These are phyloP conservation scores for Cyclostephanos invisitatus DNA, from an alignment of 108 stramenopile species.

Conservation along the genomic window DNA sequence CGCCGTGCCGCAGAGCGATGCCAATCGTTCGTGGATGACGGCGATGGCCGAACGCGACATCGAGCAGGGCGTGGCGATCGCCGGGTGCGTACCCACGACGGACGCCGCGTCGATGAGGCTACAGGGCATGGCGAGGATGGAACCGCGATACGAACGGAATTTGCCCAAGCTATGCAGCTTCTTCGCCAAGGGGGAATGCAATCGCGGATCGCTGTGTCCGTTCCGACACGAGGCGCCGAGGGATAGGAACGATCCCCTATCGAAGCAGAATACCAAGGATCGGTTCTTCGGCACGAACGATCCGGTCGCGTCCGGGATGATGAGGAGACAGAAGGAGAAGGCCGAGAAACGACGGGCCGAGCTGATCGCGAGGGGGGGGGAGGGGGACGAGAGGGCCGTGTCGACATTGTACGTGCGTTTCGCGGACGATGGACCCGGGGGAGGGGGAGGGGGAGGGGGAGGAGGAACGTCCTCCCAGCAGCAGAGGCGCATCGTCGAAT, in stretches of 20 bases:
- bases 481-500: conserved; percentile 50
- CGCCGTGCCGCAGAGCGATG: conserved; percentile 86
- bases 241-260: conserved; percentile 89
- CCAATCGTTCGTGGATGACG: conserved; percentile 87
- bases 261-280: conserved; percentile 94
- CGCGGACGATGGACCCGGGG: conserved; percentile 63
- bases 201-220: conserved; percentile 92
- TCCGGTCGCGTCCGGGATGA: conserved; percentile 87
- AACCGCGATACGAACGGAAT: conserved; percentile 94
- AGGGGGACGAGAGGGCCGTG: conserved; percentile 70
- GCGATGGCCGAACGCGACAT: conserved; percentile 78
- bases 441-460: conserved; percentile 21
- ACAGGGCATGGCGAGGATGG: conserved; percentile 88
- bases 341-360: conserved; percentile 60
- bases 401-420: conserved; percentile 83
- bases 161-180: conserved; percentile 95
- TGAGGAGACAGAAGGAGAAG: conserved; percentile 56
- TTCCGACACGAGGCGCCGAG: conserved; percentile 98
- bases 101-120: conserved; percentile 79
- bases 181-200: conserved; percentile 95
- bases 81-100: conserved; percentile 58
- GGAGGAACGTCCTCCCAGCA: not conserved
- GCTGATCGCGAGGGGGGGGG: conserved; percentile 62
- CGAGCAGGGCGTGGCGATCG: conserved; percentile 60
- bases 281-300: conserved; percentile 94